Evolutionary conservation across 2,329 filamentous ascomycete genomes (phyloP).

Genomic region (Alternaria rosae): DNA sequence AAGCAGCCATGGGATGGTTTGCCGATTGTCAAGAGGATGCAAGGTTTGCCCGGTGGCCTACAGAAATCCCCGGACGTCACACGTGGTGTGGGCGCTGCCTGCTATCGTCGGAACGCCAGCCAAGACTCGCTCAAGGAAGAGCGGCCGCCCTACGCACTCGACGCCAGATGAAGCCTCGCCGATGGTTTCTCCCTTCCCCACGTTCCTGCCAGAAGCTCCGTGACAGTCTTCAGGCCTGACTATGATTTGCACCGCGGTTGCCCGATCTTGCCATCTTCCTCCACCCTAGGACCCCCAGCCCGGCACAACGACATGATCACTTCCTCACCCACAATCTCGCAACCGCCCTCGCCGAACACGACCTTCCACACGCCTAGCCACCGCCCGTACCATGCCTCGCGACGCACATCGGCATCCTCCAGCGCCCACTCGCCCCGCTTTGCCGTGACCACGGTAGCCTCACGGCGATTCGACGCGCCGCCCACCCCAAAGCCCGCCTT

Average conservation of each 20-base stretch:
- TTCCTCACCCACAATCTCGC: slow-evolving; percentile 48
- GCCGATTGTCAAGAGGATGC: slow-evolving; percentile 12
- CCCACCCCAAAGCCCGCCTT: slow-evolving; percentile 28
- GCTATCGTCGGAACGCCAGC: slow-evolving; percentile 14
- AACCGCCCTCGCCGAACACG: slow-evolving; percentile 46
- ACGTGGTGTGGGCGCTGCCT: slow-evolving; percentile 10
- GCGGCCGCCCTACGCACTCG: slow-evolving; percentile 15
- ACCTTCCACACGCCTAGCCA: slow-evolving; percentile 43
- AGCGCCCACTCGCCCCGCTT: slow-evolving; percentile 45
- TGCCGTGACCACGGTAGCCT: slow-evolving; percentile 37
- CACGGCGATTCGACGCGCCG: slow-evolving; percentile 40
- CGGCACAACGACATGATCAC: slow-evolving; percentile 42
- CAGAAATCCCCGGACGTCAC: slow-evolving; percentile 15
- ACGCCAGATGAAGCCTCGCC: slow-evolving; percentile 21
- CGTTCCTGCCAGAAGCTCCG: slow-evolving; percentile 4
- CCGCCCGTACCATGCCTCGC: slow-evolving; percentile 44
- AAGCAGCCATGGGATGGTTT: slow-evolving; percentile 1
- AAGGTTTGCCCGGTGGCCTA: slow-evolving; percentile 4
- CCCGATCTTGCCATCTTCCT: slow-evolving; percentile 9
- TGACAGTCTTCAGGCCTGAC: slow-evolving; percentile 12
- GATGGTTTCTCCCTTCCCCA: slow-evolving; percentile 17
- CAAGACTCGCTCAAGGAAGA: slow-evolving; percentile 16
- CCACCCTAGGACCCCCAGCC: slow-evolving; percentile 11
- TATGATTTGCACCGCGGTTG: slow-evolving; percentile 22
- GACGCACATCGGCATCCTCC: slow-evolving; percentile 41